phyloP scores from a whole-genome alignment of 257 asterid genomes.

The Marsdenia floribunda region DNA sequence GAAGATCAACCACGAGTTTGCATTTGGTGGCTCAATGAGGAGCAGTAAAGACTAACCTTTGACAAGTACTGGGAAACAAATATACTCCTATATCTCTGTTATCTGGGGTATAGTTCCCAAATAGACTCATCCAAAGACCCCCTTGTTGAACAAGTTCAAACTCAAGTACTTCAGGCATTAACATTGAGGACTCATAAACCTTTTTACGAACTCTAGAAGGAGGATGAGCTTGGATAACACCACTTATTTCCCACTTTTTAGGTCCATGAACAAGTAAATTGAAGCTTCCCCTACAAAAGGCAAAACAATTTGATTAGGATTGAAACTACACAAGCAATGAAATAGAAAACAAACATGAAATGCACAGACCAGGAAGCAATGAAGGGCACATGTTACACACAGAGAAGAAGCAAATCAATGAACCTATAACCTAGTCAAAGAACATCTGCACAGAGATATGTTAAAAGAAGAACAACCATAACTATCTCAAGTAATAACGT shows the following conservation, averaged over 20 bases:
- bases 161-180: slow-evolving; percentile 52
- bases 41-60: slow-evolving; percentile 35
- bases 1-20: background rate
- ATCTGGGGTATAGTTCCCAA: slow-evolving; percentile 36
- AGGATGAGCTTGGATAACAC: slow-evolving; percentile 47
- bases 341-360: background rate
- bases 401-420: background rate
- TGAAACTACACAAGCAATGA: background rate
- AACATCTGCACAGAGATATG: background rate
- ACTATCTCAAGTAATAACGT: background rate
- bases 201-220: slow-evolving; percentile 42
- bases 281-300: slow-evolving; percentile 55
- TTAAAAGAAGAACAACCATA: background rate
- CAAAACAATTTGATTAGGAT: slow-evolving; percentile 9
- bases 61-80: slow-evolving; percentile 45
- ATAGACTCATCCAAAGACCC: slow-evolving; percentile 33
- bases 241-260: slow-evolving; percentile 18
- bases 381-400: background rate
- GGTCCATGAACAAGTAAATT: slow-evolving; percentile 18
- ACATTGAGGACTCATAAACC: slow-evolving; percentile 44
- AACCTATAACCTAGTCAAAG: slow-evolving; percentile 3
- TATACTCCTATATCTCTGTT: slow-evolving; percentile 48
- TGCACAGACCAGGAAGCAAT: background rate
- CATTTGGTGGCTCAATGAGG: no score
- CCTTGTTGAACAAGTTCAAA: slow-evolving; percentile 41